A percentile compares a stretch with the other conserved stretches of the same genome.
Conservation (phyloP, 176 grass and related monocot species). For the Phoenix dactylifera region DNA sequence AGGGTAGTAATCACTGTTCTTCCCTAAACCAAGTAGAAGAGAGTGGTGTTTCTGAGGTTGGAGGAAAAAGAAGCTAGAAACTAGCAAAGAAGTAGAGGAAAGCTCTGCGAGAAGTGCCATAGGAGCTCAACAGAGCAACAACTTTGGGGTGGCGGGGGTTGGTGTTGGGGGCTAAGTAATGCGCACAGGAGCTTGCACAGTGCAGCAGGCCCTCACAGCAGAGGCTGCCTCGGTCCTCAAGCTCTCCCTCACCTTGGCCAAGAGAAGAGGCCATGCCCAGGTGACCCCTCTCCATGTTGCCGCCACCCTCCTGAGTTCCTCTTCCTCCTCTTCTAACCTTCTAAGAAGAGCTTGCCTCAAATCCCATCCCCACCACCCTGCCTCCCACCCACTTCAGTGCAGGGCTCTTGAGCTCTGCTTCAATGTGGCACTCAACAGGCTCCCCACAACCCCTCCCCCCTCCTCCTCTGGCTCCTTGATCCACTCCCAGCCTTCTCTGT, state of each 20-base stretch:
- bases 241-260: conserved; percentile 57
- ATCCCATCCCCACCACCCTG: conserved; percentile 33
- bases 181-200: conserved; percentile 71
- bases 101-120: no score
- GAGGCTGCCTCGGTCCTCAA: conserved; percentile 93
- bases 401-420: conserved; percentile 91
- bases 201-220: conserved; percentile 93
- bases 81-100: no score
- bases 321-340: conserved; percentile 31
- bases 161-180: conserved; percentile 37
- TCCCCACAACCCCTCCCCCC: conserved; percentile 36
- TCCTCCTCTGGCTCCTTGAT: conserved; percentile 45
- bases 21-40: no score
- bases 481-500: conserved; percentile 59
- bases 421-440: conserved; percentile 81
- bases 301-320: conserved; percentile 41
- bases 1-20: not conserved
- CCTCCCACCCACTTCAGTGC: conserved; percentile 58
- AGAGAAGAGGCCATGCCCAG: conserved; percentile 72
- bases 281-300: conserved; percentile 93
- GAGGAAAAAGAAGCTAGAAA: no score
- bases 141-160: conserved; percentile 13
- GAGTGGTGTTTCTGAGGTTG: no score
- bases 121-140: no score
- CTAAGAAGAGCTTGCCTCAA: conserved; percentile 72